A percentile compares a stretch with the other conserved stretches of the same genome.
These are phyloP conservation scores for Candida germanica DNA, from an alignment of 805 yeast species.

Conservation along the genomic window DNA sequence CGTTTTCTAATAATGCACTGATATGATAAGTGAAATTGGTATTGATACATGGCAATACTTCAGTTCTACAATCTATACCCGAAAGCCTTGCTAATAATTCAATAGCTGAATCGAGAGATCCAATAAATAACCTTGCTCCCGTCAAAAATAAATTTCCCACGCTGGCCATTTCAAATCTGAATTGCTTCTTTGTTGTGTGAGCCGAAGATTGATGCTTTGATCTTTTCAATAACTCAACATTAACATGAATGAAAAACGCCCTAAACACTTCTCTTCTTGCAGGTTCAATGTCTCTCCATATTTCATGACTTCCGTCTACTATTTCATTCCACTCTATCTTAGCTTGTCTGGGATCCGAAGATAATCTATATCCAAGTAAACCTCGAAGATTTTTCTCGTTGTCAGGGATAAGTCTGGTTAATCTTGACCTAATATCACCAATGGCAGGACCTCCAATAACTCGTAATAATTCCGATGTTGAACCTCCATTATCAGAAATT, in stretches of 20 bases:
- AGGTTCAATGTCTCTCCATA: constrained; percentile 62
- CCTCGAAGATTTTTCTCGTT: constrained; percentile 33
- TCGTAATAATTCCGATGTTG: constrained; percentile 82
- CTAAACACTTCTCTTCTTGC: constrained; percentile 69
- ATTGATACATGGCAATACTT: constrained; percentile 77
- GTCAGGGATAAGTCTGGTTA: constrained; percentile 68
- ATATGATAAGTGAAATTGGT: constrained; percentile 86
- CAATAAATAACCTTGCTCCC: constrained; percentile 77
- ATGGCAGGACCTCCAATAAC: constrained; percentile 94
- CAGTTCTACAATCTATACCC: constrained; percentile 47
- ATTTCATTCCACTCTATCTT: constrained; percentile 70
- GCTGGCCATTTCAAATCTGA: constrained; percentile 73
- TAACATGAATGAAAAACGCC: constrained; percentile 74
- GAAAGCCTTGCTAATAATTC: constrained; percentile 69
- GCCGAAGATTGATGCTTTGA: constrained; percentile 41
- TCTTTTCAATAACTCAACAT: constrained; percentile 70
- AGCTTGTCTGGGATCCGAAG: constrained; percentile 49
- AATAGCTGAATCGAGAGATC: constrained; percentile 80
- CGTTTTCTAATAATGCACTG: constrained; percentile 69
- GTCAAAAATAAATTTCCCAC: constrained; percentile 82
- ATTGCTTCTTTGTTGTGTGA: constrained; percentile 46
- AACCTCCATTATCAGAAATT: constrained; percentile 90
- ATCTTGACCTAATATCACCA: constrained; percentile 84
- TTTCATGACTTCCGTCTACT: constrained; percentile 71
- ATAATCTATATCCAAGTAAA: constrained; percentile 47